A percentile compares a stretch with the other conserved stretches of the same genome.
Evolutionary conservation across 345 rosid genomes (phyloP).

Genomic region (Moricandia arvensis): DNA sequence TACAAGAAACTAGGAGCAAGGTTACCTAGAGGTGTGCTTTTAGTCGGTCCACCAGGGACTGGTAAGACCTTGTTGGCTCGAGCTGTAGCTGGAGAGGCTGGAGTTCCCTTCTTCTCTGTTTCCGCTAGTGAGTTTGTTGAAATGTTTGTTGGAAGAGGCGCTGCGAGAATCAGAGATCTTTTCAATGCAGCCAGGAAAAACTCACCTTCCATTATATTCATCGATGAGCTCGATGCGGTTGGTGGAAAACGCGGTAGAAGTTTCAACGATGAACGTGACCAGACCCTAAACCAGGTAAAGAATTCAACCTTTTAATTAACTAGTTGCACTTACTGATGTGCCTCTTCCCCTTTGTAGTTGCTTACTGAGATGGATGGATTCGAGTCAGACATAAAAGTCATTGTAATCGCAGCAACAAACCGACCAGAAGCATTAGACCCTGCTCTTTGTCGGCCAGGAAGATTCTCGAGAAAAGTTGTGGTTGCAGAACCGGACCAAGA

Average conservation of each 20-base stretch:
- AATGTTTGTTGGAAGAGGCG: slow-evolving; percentile 98
- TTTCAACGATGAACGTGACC: slow-evolving; percentile 96
- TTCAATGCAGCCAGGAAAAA: slow-evolving; percentile 74
- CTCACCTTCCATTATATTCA: slow-evolving; percentile 88
- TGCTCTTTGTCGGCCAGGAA: slow-evolving; percentile 94
- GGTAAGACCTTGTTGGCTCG: slow-evolving; percentile 96
- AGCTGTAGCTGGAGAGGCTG: slow-evolving; percentile 96
- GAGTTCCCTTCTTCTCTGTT: slow-evolving; percentile 90
- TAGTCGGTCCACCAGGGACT: slow-evolving; percentile 97
- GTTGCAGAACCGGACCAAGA: slow-evolving; percentile 94
- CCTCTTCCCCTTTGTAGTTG: slow-evolving; percentile 51
- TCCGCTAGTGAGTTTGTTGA: slow-evolving; percentile 99
- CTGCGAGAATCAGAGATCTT: slow-evolving; percentile 92
- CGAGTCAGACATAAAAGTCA: slow-evolving; percentile 75
- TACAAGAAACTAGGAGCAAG: slow-evolving; percentile 85
- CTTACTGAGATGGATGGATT: slow-evolving; percentile 99
- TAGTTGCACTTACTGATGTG: not conserved
- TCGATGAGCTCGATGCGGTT: slow-evolving; percentile 97
- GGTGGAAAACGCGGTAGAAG: slow-evolving; percentile 98
- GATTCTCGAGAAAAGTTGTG: slow-evolving; percentile 90
- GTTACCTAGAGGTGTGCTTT: slow-evolving; percentile 83
- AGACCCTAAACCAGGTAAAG: slow-evolving; percentile 81
- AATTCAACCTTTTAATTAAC: not conserved
- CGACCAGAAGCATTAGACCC: slow-evolving; percentile 92
- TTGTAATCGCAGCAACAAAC: slow-evolving; percentile 93